Evolutionary conservation across 1,139 yeast species (phyloP).

Genomic region (Kodamaea derodonti): DNA sequence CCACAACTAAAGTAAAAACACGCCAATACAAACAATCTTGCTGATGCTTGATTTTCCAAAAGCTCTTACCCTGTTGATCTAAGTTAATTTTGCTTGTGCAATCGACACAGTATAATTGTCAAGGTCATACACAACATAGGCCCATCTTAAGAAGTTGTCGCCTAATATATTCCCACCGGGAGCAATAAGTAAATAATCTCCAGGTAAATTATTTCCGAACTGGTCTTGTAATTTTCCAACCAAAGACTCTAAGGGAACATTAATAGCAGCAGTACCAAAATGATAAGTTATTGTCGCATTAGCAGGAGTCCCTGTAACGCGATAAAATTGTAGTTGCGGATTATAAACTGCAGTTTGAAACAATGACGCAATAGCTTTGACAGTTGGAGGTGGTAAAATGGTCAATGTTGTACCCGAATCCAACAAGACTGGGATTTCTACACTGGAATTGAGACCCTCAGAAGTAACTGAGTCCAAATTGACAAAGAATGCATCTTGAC

Average conservation of each 20-base stretch:
- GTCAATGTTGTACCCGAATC: conserved; percentile 71
- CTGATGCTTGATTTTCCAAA: too few species aligned
- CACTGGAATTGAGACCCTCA: conserved; percentile 2
- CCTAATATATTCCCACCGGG: conserved; percentile 15
- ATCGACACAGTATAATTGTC: not conserved
- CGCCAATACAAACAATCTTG: too few species aligned
- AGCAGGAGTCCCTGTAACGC: conserved; percentile 2
- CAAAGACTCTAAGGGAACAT: not conserved
- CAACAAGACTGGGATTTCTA: conserved; percentile 40
- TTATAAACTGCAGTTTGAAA: not conserved
- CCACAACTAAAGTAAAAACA: too few species aligned
- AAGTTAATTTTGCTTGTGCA: not conserved
- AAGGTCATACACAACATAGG: conserved; percentile 17
- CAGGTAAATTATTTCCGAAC: conserved; percentile 1
- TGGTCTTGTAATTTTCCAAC: not conserved
- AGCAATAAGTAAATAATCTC: not conserved
- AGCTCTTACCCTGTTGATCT: too few species aligned
- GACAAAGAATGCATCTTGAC: conserved; percentile 6
- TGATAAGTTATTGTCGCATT: not conserved
- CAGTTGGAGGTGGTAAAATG: conserved; percentile 43
- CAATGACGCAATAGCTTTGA: conserved; percentile 31
- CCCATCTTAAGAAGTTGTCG: conserved; percentile 27
- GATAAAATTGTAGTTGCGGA: conserved; percentile 1
- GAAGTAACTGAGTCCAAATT: conserved; percentile 3
- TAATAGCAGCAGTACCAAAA: not conserved